These are phyloP conservation scores for Globisporangium takayamanum DNA, from an alignment of 352 stramenopile genomes.

Conservation along the genomic window DNA sequence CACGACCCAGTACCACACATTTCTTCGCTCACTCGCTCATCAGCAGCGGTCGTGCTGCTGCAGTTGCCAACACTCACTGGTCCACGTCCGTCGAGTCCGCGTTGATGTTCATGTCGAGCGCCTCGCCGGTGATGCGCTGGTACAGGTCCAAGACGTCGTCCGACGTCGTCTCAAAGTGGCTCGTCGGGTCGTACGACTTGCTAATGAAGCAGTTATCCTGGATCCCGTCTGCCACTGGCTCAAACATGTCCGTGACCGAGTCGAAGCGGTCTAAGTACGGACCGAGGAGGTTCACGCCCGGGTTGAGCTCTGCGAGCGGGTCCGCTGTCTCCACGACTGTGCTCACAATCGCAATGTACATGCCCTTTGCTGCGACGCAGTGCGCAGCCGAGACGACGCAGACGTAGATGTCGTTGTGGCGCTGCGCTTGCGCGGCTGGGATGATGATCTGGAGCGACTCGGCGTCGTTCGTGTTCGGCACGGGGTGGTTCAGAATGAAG, in stretches of 20 bases:
- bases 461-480: conserved; percentile 95
- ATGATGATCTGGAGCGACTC: conserved; percentile 99
- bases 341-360: conserved; percentile 98
- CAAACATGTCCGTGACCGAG: conserved; percentile 92
- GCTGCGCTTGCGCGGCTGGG: conserved; percentile 92
- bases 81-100: conserved; percentile 93
- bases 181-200: conserved; percentile 88
- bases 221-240: conserved; percentile 87
- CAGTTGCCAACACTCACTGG: conserved; percentile 49
- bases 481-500: conserved; percentile 98
- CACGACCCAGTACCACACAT: background rate
- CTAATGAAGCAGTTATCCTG: conserved; percentile 98
- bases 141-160: conserved; percentile 97
- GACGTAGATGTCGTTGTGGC: conserved; percentile 98
- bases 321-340: conserved; percentile 96
- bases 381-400: conserved; percentile 93
- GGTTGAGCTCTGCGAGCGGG: conserved; percentile 92
- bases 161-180: conserved; percentile 97
- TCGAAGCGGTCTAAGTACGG: conserved; percentile 97
- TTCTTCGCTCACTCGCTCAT: too few relatives aligned
- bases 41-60: background rate
- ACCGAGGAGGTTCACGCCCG: conserved; percentile 94
- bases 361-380: conserved; percentile 92
- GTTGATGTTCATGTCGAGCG: conserved; percentile 98
- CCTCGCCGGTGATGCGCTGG: conserved; percentile 96